Base-by-base conservation (phyloP, 306 rosid species). In the Arachis stenosperma region DNA sequence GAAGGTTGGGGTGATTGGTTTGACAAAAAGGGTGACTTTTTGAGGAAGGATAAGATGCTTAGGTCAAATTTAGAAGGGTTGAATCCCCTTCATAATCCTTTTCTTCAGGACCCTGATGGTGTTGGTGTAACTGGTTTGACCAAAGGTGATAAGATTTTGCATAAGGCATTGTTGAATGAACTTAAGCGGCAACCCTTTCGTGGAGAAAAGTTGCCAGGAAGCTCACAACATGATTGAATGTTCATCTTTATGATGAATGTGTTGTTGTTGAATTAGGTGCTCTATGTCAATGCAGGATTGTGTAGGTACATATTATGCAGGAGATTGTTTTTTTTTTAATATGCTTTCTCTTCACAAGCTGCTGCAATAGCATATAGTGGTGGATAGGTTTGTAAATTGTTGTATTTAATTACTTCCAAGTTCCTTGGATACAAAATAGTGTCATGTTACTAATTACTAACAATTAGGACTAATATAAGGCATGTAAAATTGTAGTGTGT, bases 1-100 rank as follows among this genome's bases (percentile, higher is more conserved):
- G 91, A 94, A 50, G 98, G 97, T 5, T 94, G 98, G 97, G 96
- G 97, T 39, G 86, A 85, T 62, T 91, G 97, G 98, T 93, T 91
- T 54, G 96, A 93, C 36, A 93, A 88, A 62, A 93, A 91, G 75
- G 47, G 87, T 58, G 97, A 89, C 5, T 93, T 82, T 74, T 69
- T 93, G 84, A 84, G 90, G 81, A 83, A 90, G 83, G 98, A 93
- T 66, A 85, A 79, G 78, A 91, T 89, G 94, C 84, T 91, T 40
- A 91, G 78, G 79, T 81, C 97, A 6, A 85, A 84, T 83, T 79
- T 86, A 58, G 98, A 89, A 71, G 69, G 7, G 2, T 58, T 93
- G 80, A 89, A 93, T 57, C 98, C 98, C 1, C 29, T 84, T 76
- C 82, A 70, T 11, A 91, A 89, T 44, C 89, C 96, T 0, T 66